Percentiles rank a stretch among this genome's conserved stretches.
These are phyloP conservation scores for Pterula multifida DNA, from an alignment of 1,284 basidiomycete species.

Conservation along the genomic window DNA sequence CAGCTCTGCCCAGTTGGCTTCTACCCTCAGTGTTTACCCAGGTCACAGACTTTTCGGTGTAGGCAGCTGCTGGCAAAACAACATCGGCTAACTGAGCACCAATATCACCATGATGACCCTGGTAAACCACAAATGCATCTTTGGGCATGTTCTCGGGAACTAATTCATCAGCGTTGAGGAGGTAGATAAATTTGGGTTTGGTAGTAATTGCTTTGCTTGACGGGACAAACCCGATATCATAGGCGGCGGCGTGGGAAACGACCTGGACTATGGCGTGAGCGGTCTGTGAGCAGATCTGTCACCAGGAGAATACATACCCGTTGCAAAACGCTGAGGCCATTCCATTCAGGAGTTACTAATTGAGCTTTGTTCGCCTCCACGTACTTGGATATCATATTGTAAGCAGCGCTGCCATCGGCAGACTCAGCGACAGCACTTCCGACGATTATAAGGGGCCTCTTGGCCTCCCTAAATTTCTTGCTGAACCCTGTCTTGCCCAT, in stretches of 20 bases:
- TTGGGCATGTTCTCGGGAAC: conserved; percentile 85
- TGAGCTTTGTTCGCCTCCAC: conserved; percentile 69
- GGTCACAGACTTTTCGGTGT: conserved; percentile 91
- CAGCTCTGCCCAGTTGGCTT: conserved; percentile 82
- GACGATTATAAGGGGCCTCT: conserved; percentile 90
- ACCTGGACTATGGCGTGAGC: conserved; percentile 29
- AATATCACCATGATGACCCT: conserved; percentile 96
- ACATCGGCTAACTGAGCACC: conserved; percentile 97
- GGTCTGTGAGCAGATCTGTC: conserved; percentile 3
- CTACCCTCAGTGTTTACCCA: conserved; percentile 99
- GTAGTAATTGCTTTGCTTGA: conserved; percentile 65
- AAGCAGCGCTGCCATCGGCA: conserved; percentile 73
- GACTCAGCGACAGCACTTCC: conserved; percentile 86
- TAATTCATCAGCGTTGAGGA: conserved; percentile 94
- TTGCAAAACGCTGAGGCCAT: conserved; percentile 90
- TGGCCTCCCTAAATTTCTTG: conserved; percentile 81
- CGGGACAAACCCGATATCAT: conserved; percentile 89
- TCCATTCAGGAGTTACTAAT: conserved; percentile 87
- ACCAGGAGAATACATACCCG: conserved; percentile 42
- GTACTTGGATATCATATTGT: conserved; percentile 71
- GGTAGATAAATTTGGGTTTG: conserved; percentile 92
- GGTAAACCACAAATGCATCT: conserved; percentile 97
- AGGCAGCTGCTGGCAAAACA: conserved; percentile 85
- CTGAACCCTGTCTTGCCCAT: conserved; percentile 73
- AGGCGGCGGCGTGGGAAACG: conserved; percentile 91